Evolutionary conservation across 2,329 filamentous ascomycete genomes (phyloP), one percentile per base, ranked within the genome.

Genomic region (Zymoseptoria tritici): DNA sequence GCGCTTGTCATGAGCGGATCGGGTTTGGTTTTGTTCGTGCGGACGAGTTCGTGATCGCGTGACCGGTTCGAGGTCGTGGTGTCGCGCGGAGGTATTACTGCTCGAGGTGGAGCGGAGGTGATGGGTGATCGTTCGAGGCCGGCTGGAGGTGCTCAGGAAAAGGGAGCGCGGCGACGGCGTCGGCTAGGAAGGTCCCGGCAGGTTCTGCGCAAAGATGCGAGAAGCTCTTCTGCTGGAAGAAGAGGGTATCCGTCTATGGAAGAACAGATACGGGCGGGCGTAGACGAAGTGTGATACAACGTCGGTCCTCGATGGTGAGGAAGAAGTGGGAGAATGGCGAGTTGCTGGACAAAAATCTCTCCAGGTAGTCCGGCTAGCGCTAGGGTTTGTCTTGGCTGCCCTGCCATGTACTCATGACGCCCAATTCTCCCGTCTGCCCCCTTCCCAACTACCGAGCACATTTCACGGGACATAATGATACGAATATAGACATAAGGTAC

Each of bases 1-100:
- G 80, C 81, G 80, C 82, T 84, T 77, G 79, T 85, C 83, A 86
- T 85, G 81, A 83, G 80, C 80, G 71, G 65, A 52, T 51, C 26
- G 60, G 54, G 56, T 58, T 54, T 55, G 62, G 20, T 52, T 21
- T 52, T 8, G 50, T 53, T 26, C 11, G 22, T 49, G 65, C 58
- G 56, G 62, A 58, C 53, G 55, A 64, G 55, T n/a, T 56, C 54
- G 36, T 13, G 9, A 42, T 42, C 36, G 36, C 13, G 36, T 42
- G 16, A 42, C 36, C 11, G 9, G 36, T 46, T 46, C 13, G 36
- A 16, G 36, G 16, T 46, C 36, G 36, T 46, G 36, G 9, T 46
- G 36, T 46, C 36, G 36, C 36, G 36, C 36, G 36, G 36, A 46
- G 16, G 36, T 46, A 46, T 46, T 46, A 46, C 36, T 36, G 52